Evolutionary conservation across 2,329 filamentous ascomycete genomes (phyloP).

Genomic region (Xylaria sp.): DNA sequence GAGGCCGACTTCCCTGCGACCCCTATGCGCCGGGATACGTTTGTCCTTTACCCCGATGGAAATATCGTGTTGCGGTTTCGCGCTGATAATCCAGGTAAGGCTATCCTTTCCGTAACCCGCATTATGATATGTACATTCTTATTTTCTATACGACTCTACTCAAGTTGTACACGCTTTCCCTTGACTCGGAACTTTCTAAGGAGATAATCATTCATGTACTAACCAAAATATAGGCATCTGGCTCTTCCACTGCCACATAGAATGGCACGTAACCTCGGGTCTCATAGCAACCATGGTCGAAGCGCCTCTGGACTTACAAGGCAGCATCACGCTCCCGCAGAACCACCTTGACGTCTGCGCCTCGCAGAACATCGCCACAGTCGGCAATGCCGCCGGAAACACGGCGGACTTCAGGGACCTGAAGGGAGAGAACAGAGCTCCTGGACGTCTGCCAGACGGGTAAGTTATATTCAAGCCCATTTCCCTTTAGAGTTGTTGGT

Average conservation of each 20-base stretch:
- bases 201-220: neutral
- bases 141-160: too few species aligned
- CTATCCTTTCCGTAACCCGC: neutral
- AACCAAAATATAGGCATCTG: constrained; percentile 55
- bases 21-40: constrained; percentile 72
- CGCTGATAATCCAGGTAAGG: constrained; percentile 67
- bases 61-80: constrained; percentile 72
- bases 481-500: too few species aligned
- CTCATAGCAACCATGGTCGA: constrained; percentile 69
- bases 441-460: constrained; percentile 66
- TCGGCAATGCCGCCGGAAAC: constrained; percentile 79
- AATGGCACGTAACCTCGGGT: constrained; percentile 76
- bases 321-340: constrained; percentile 62
- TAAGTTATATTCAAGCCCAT: constrained; percentile 40
- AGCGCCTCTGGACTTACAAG: constrained; percentile 66
- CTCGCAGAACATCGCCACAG: constrained; percentile 53
- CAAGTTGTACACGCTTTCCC: too few species aligned
- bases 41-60: constrained; percentile 68
- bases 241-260: constrained; percentile 82
- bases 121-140: too few species aligned
- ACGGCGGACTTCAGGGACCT: constrained; percentile 68
- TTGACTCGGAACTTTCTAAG: neutral
- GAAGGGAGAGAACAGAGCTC: constrained; percentile 61
- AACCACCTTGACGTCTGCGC: constrained; percentile 64
- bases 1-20: constrained; percentile 55